phyloP scores from a whole-genome alignment of 805 yeast genomes.

The Hanseniaspora clermontiae region DNA sequence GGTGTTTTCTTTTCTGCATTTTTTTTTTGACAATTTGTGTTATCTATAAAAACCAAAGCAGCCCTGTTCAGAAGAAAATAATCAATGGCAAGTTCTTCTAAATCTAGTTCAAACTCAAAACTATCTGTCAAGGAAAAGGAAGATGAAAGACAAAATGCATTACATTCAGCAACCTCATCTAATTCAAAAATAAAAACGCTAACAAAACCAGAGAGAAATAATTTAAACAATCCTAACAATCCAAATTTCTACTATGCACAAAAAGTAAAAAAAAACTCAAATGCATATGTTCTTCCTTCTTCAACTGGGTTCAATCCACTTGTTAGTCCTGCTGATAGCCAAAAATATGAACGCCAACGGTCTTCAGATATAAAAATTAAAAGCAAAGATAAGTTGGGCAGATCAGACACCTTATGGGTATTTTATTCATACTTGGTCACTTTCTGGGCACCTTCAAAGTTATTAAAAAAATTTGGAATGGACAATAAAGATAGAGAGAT shows the following conservation, averaged over 20 bases:
- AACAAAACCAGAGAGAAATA: constrained; percentile 73
- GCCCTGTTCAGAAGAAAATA: neutral
- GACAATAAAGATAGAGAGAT: constrained; percentile 66
- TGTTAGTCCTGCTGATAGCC: neutral
- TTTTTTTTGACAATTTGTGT: neutral
- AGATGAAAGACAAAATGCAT: neutral
- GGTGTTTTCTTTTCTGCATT: neutral
- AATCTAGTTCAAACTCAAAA: neutral
- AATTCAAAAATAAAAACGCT: constrained; percentile 37
- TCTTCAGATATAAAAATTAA: constrained; percentile 14
- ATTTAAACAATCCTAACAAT: constrained; percentile 48
- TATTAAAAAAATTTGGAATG: constrained; percentile 63
- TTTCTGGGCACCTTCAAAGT: constrained; percentile 81
- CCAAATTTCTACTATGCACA: constrained; percentile 71
- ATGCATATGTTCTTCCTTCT: constrained; percentile 30
- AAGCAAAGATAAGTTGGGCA: constrained; percentile 12
- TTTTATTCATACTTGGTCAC: constrained; percentile 69
- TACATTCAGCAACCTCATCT: neutral
- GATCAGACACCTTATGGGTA: constrained; percentile 48
- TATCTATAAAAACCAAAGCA: neutral
- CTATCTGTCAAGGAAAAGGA: neutral
- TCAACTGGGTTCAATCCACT: constrained; percentile 5
- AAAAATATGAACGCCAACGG: neutral
- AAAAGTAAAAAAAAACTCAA: constrained; percentile 52
- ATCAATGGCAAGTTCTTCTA: neutral